Base-by-base conservation (phyloP, 176 grass and related monocot genomes). In the Oryza australiensis region DNA sequence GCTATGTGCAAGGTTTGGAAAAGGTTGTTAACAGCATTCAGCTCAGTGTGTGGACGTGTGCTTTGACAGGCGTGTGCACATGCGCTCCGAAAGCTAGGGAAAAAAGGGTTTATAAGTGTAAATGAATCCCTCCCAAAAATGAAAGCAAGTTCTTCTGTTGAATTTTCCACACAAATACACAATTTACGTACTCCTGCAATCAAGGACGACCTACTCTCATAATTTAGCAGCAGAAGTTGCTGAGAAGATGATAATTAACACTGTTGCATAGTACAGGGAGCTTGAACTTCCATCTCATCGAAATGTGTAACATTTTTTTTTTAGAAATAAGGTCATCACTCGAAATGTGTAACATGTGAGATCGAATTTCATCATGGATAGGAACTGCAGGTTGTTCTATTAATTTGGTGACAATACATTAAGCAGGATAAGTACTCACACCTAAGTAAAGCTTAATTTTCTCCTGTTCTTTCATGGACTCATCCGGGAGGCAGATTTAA, bases 401-500 rank as follows among this genome's bases (percentile, higher is more conserved):
- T 59, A 59, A 59, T 41, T 65, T 45, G 40, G 41, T 45, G 16
- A 5, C 27, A 15, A 59, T 27, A 23, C 30, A 62, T 59, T 46
- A 75, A 62, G 14, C 35, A 16, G 64, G 64, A 75, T 75, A 57
- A 76, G 62, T 18, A 37, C 67, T 15, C 15, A 57, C 45, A 34
- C 75, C 75, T 68, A 88, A 74, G 16, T 30, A 65, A 29, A 13
- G 26, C 30, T 55, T 73, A 66, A 51, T 41, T 16, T 40, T 18
- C 24, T 86, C 32, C 22, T 12, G 2, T 32, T 48, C 22, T 79
- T 65, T 57, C 83, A 12, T n/a, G 84, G 59, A 80, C 24, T 66
- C 45, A 68, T 68, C 62, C 26, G 49, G 41, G 75, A 32, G 26
- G 41, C 20, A 14, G 22, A 38, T 53, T 23, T 59, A 59, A 23